phyloP scores from a whole-genome alignment of 495 filamentous ascomycete species.

The Copromyces sp. region DNA sequence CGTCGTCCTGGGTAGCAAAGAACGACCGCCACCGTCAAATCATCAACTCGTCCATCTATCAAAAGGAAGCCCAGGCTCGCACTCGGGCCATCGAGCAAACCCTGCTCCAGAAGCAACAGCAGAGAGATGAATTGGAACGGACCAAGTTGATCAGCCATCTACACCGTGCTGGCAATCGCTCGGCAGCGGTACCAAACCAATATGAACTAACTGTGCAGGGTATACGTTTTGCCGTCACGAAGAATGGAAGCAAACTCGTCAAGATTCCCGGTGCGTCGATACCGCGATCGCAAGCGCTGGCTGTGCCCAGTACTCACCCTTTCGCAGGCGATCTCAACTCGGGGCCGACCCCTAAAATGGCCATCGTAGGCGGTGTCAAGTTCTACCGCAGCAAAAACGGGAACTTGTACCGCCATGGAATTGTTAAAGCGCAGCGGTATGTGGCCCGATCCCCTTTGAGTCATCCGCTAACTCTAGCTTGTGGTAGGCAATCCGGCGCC shows the following conservation, averaged over 20 bases:
- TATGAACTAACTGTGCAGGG: conserved; percentile 69
- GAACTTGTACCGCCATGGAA: conserved; percentile 71
- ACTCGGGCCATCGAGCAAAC: conserved; percentile 67
- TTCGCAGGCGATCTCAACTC: conserved; percentile 50
- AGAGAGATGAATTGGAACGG: conserved; percentile 56
- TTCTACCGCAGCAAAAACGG: conserved; percentile 88
- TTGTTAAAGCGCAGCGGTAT: conserved; percentile 59
- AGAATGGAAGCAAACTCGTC: conserved; percentile 78
- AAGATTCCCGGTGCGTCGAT: conserved; percentile 53
- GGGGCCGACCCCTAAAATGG: conserved; percentile 66
- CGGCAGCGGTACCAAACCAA: conserved; percentile 8
- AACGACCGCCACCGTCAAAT: conserved; percentile 79
- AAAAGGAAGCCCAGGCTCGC: conserved; percentile 61
- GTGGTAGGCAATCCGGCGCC: conserved; percentile 29
- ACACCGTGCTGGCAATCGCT: conserved; percentile 18
- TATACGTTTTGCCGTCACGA: conserved; percentile 62
- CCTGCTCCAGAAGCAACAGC: conserved; percentile 46
- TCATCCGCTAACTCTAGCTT: conserved; percentile 16
- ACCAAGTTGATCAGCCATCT: conserved; percentile 41
- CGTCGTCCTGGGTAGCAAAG: conserved; percentile 61
- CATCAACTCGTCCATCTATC: conserved; percentile 76
- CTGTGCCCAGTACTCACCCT: conserved; percentile 33
- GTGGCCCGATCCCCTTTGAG: conserved; percentile 15
- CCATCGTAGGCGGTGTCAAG: conserved; percentile 67
- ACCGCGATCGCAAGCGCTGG: conserved; percentile 1